Evolutionary conservation across 768 basidiomycete genomes (phyloP).

Genomic region (Tricholoma sp.): DNA sequence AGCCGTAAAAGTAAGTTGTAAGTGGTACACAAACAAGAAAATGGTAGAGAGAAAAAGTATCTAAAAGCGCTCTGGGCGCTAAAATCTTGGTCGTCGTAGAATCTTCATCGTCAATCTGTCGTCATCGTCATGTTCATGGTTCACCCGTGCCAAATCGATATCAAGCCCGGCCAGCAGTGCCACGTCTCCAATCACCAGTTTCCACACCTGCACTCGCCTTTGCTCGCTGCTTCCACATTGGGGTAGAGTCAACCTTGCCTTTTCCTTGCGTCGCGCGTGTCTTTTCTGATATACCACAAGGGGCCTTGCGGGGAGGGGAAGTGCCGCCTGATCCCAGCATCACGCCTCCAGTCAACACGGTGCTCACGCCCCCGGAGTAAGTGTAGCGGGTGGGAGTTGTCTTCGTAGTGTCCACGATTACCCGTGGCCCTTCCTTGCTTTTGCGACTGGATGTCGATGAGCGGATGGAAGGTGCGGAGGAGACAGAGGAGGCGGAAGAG

Average conservation of each 20-base stretch:
- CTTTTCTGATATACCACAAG: no score
- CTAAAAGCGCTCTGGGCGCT: neutral
- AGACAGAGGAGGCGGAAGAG: slow-evolving; percentile 25
- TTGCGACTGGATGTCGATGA: slow-evolving; percentile 2
- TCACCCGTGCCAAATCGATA: neutral
- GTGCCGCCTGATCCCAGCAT: slow-evolving; percentile 30
- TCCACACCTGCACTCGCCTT: neutral
- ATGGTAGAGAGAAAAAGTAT: no score
- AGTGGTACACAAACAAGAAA: neutral
- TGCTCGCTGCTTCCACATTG: neutral
- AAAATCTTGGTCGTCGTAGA: neutral
- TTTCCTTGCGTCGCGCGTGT: neutral
- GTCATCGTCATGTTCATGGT: neutral
- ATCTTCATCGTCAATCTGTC: neutral
- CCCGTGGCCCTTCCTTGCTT: slow-evolving; percentile 6
- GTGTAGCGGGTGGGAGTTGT: slow-evolving; percentile 30
- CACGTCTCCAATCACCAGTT: neutral
- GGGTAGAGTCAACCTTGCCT: neutral
- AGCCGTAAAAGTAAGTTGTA: neutral
- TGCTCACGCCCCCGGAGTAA: slow-evolving; percentile 40
- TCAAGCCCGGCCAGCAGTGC: neutral
- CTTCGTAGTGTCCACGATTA: slow-evolving; percentile 22
- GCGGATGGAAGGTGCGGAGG: slow-evolving; percentile 24
- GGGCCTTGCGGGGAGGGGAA: neutral
- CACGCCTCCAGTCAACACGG: slow-evolving; percentile 38